Conservation (phyloP, 139 green algal genomes). For the Penium margaritaceum region DNA sequence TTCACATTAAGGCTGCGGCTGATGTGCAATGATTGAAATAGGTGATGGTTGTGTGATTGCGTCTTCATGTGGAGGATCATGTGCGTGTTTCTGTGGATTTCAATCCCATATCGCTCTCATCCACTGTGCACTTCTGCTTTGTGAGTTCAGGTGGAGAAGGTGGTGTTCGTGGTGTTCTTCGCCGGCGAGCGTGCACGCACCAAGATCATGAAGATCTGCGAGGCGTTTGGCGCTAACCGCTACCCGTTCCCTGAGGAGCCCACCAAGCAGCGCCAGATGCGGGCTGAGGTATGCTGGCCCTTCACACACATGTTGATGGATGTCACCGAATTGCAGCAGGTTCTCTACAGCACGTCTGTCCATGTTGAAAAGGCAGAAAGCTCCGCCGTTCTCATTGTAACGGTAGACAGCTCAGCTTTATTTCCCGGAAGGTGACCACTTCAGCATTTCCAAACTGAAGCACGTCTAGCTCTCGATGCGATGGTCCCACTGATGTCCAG, state of each 20-base stretch:
- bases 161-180: slow-evolving; percentile 96
- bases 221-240: slow-evolving; percentile 86
- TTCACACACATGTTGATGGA: neutral
- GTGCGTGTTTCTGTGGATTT: too few relatives aligned
- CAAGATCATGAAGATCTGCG: slow-evolving; percentile 94
- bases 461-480: too few relatives aligned
- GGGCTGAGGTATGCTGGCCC: slow-evolving; percentile 62
- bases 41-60: too few relatives aligned
- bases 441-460: too few relatives aligned
- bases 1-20: too few relatives aligned
- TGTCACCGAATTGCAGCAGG: neutral
- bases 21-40: too few relatives aligned
- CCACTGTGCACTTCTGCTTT: neutral
- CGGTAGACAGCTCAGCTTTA: neutral
- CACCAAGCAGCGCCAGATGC: slow-evolving; percentile 76
- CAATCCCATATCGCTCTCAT: neutral
- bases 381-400: neutral
- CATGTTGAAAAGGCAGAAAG: too few relatives aligned
- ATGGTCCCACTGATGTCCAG: too few relatives aligned
- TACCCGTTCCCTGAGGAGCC: slow-evolving; percentile 95
- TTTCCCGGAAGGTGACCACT: neutral
- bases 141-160: slow-evolving; percentile 61
- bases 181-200: slow-evolving; percentile 84
- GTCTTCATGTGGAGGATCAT: too few relatives aligned
- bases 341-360: neutral